Evolutionary conservation across 208 protist genomes (phyloP).

Genomic region (Balamuthia mandrillaris): DNA sequence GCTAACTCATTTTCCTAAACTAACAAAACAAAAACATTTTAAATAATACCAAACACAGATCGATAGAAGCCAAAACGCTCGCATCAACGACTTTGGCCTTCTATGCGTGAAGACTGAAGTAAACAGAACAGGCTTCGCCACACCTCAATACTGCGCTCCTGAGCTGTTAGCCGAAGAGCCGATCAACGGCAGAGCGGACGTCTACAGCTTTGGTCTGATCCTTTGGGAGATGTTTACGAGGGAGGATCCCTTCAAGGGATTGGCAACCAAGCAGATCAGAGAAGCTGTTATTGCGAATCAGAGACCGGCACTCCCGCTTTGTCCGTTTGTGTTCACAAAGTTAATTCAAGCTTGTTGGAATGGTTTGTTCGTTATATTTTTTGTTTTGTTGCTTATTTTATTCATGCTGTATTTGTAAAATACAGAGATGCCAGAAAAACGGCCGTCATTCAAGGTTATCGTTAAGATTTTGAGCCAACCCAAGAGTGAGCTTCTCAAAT

Average conservation of each 20-base stretch:
- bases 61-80: background rate
- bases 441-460: background rate
- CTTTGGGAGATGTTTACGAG: conserved; percentile 2
- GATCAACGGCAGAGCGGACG: background rate
- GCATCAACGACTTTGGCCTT: background rate
- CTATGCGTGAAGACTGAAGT: background rate
- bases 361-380: too few relatives aligned
- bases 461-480: conserved; percentile 7
- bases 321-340: background rate
- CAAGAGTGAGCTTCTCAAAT: background rate
- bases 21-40: too few relatives aligned
- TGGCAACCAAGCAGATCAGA: background rate
- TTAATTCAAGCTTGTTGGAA: conserved; percentile 7
- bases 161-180: background rate
- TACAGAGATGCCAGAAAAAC: background rate
- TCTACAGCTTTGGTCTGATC: background rate
- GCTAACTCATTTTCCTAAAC: too few relatives aligned
- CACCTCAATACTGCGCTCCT: background rate
- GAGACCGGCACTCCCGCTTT: background rate
- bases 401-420: too few relatives aligned
- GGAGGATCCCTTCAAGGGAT: background rate
- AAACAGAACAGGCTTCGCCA: background rate
- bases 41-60: too few relatives aligned
- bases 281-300: background rate
- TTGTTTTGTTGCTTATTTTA: too few relatives aligned